These are phyloP conservation scores for Dendrobium chrysotoxum DNA, from an alignment of 106 monocot genomes.

Conservation along the genomic window DNA sequence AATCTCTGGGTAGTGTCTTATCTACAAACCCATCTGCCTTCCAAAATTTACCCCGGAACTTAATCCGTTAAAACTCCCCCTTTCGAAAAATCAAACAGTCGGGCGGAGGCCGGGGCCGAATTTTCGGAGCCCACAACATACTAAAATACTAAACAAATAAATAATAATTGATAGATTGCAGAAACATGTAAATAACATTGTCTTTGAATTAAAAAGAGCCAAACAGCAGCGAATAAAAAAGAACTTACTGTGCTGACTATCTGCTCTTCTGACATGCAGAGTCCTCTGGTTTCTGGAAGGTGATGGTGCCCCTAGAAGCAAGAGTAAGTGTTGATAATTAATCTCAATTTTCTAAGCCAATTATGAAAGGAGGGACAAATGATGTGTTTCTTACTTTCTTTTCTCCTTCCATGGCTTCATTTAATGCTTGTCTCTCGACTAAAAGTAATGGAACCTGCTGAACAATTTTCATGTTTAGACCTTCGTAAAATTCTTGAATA, in stretches of 20 bases:
- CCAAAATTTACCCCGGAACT: no score
- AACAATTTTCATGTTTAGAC: slow-evolving; percentile 86
- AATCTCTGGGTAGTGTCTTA: no score
- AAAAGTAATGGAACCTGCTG: slow-evolving; percentile 82
- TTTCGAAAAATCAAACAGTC: no score
- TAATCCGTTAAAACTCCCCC: no score
- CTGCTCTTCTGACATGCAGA: slow-evolving; percentile 92
- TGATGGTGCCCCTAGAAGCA: slow-evolving; percentile 67
- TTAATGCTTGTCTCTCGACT: slow-evolving; percentile 84
- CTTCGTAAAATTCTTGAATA: slow-evolving; percentile 90
- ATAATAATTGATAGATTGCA: no score
- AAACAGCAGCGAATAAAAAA: no score
- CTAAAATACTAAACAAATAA: no score
- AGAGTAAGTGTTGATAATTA: neutral
- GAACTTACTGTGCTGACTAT: slow-evolving; percentile 76
- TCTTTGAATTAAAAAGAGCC: no score
- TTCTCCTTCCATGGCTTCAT: slow-evolving; percentile 95
- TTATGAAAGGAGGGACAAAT: neutral
- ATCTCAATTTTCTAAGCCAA: neutral
- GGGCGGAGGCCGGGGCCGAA: no score
- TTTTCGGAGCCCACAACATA: no score
- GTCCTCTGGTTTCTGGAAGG: slow-evolving; percentile 89
- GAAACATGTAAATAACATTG: no score
- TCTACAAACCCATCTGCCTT: no score
- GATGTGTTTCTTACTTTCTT: slow-evolving; percentile 45